Evolutionary conservation across 202 grass and related monocot species (phyloP).

Genomic region (Hordeum pubiflorum): DNA sequence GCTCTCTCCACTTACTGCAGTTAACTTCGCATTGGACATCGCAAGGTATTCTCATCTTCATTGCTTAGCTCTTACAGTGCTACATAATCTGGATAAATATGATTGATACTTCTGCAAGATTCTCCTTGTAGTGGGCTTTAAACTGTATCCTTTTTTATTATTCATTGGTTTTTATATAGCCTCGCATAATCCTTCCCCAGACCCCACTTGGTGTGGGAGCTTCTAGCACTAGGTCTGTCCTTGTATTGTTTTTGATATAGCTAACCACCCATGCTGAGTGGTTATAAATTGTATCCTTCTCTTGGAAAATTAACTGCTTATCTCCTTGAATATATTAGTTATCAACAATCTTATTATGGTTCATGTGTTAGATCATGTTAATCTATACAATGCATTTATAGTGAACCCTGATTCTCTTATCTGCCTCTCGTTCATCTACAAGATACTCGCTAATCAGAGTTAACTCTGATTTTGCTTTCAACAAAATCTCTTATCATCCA

Average conservation of each 20-base stretch:
- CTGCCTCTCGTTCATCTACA: not conserved
- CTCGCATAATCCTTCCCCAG: too few species aligned
- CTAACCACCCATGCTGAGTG: not conserved
- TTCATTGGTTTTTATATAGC: too few species aligned
- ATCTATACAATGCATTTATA: not conserved
- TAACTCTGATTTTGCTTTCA: not conserved
- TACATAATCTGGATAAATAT: slow-evolving; percentile 12
- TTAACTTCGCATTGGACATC: slow-evolving; percentile 93
- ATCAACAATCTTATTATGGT: not conserved
- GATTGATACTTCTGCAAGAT: slow-evolving; percentile 6
- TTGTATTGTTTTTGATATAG: too few species aligned
- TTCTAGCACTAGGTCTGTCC: too few species aligned
- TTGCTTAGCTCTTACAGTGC: not conserved
- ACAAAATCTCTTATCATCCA: not conserved
- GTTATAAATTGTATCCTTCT: not conserved
- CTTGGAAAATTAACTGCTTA: not conserved
- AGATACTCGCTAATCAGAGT: not conserved
- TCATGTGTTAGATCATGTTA: not conserved
- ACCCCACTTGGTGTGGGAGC: too few species aligned
- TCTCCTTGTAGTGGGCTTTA: not conserved
- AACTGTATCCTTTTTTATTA: not conserved
- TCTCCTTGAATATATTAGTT: not conserved
- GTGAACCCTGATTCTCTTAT: not conserved
- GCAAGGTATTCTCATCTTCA: slow-evolving; percentile 60
- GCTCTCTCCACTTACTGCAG: slow-evolving; percentile 51